These are phyloP conservation scores for Chlorophyllum brunneum DNA, from an alignment of 768 basidiomycete genomes.

Conservation along the genomic window DNA sequence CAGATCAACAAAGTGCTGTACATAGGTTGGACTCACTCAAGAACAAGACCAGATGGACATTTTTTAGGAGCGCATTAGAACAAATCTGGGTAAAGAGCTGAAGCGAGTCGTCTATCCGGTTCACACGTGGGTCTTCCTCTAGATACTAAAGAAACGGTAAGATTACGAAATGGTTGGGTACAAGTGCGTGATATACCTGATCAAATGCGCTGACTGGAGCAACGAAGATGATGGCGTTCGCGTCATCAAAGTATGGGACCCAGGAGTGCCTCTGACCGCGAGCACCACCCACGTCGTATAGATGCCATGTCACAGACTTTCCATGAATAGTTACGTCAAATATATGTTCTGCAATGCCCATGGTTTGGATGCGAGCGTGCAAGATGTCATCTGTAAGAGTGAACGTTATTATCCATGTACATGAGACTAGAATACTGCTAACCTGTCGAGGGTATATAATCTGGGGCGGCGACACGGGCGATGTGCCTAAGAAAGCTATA, in stretches of 20 bases:
- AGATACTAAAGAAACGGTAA: conserved; percentile 52
- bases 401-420: conserved; percentile 22
- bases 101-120: conserved; percentile 85
- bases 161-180: not conserved
- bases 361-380: conserved; percentile 87
- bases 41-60: conserved; percentile 57
- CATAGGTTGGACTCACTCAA: conserved; percentile 37
- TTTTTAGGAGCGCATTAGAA: conserved; percentile 75
- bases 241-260: conserved; percentile 77
- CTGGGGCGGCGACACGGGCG: conserved; percentile 58
- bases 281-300: conserved; percentile 71
- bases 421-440: conserved; percentile 11
- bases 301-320: conserved; percentile 69
- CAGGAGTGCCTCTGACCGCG: conserved; percentile 72
- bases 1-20: conserved; percentile 3
- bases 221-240: conserved; percentile 77
- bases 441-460: conserved; percentile 79
- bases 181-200: conserved; percentile 40
- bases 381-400: conserved; percentile 69
- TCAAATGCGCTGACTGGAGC: conserved; percentile 79
- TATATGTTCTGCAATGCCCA: conserved; percentile 82
- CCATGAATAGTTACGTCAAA: conserved; percentile 82
- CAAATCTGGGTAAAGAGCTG: conserved; percentile 86
- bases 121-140: conserved; percentile 82
- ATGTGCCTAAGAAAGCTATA: conserved; percentile 74